Conservation (phyloP, 495 filamentous ascomycete species). For the Zalerion maritima region DNA sequence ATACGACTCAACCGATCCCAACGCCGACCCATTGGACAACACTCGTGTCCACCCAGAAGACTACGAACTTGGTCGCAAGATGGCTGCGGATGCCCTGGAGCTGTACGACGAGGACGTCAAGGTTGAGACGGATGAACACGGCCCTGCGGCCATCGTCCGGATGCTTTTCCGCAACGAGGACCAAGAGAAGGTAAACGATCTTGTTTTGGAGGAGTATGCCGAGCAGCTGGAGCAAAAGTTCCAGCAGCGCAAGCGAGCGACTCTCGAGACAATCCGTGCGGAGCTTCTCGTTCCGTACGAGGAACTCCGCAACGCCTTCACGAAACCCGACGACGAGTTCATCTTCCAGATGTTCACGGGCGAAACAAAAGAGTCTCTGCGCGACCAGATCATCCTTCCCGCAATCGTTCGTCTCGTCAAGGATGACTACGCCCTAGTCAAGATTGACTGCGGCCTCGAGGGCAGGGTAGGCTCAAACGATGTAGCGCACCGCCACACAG, state of each 20-base stretch:
- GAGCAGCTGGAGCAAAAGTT: slow-evolving; percentile 88
- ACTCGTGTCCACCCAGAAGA: slow-evolving; percentile 96
- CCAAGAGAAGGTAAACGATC: slow-evolving; percentile 87
- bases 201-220: slow-evolving; percentile 92
- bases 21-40: slow-evolving; percentile 86
- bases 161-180: slow-evolving; percentile 83
- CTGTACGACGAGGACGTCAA: slow-evolving; percentile 96
- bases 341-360: slow-evolving; percentile 96
- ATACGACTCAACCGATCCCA: slow-evolving; percentile 61
- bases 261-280: slow-evolving; percentile 87
- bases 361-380: slow-evolving; percentile 71
- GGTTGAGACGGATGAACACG: slow-evolving; percentile 78
- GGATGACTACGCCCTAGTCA: slow-evolving; percentile 81
- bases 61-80: slow-evolving; percentile 92
- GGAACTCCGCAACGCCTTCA: slow-evolving; percentile 74
- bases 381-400: slow-evolving; percentile 79
- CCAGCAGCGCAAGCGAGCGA: slow-evolving; percentile 87
- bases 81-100: slow-evolving; percentile 93
- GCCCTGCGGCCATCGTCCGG: slow-evolving; percentile 75
- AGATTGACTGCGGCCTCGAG: slow-evolving; percentile 86
- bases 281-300: slow-evolving; percentile 89
- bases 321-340: slow-evolving; percentile 54
- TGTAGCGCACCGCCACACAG: slow-evolving; percentile 45
- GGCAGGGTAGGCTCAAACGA: slow-evolving; percentile 65
- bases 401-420: slow-evolving; percentile 78